These are phyloP conservation scores for Rhododendron henanense DNA, from an alignment of 148 eudicot genomes.

Conservation along the genomic window DNA sequence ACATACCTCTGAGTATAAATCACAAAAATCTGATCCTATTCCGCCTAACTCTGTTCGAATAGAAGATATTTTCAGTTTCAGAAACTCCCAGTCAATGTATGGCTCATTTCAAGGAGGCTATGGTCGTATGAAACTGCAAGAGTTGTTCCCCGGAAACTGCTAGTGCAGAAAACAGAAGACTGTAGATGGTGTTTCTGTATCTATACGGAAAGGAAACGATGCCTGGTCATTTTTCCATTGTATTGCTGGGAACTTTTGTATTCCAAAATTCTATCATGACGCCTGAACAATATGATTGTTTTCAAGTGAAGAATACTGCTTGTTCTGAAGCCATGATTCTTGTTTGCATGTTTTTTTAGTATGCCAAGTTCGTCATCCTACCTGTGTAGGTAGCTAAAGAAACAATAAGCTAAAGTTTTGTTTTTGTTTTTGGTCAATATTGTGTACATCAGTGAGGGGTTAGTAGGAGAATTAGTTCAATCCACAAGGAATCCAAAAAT, in stretches of 20 bases:
- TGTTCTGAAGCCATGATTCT: neutral
- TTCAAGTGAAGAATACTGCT: neutral
- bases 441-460: no score
- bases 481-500: no score
- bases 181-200: neutral
- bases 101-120: slow-evolving; percentile 77
- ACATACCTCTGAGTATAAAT: slow-evolving; percentile 58
- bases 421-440: no score
- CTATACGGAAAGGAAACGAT: neutral
- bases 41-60: slow-evolving; percentile 38
- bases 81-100: slow-evolving; percentile 75
- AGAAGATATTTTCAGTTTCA: slow-evolving; percentile 70
- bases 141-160: neutral
- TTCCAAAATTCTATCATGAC: neutral
- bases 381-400: neutral
- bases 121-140: slow-evolving; percentile 57
- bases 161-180: neutral
- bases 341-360: neutral
- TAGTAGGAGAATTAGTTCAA: no score
- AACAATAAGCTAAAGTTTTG: neutral
- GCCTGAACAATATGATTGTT: neutral
- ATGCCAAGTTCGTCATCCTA: neutral
- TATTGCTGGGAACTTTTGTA: neutral
- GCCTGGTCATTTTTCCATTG: neutral
- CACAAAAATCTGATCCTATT: slow-evolving; percentile 34